Conservation (phyloP, 2,329 filamentous ascomycete species). For the Colletotrichum neosansevieriae region DNA sequence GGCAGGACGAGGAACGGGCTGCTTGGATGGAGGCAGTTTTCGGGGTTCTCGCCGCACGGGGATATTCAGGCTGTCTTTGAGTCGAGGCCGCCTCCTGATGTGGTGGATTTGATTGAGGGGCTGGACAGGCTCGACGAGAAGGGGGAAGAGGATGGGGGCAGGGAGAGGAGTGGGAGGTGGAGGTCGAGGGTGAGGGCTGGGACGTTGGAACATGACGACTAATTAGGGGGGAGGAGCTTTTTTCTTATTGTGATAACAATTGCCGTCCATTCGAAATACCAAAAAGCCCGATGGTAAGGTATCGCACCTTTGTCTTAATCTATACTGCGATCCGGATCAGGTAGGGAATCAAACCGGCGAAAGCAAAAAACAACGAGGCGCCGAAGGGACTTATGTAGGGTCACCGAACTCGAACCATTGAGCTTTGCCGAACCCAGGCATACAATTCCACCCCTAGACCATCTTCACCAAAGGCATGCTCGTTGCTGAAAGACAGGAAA, state of each 20-base stretch:
- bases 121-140: constrained; percentile 31
- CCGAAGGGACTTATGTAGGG: too few species aligned
- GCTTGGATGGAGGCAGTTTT: constrained; percentile 43
- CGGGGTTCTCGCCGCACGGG: constrained; percentile 64
- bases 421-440: too few species aligned
- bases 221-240: too few species aligned
- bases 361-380: too few species aligned
- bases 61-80: constrained; percentile 72
- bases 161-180: constrained; percentile 4
- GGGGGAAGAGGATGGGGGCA: neutral
- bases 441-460: too few species aligned
- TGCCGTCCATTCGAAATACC: neutral
- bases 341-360: too few species aligned
- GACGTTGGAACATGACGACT: constrained; percentile 30
- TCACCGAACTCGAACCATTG: too few species aligned
- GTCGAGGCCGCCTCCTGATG: constrained; percentile 63
- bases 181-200: constrained; percentile 5
- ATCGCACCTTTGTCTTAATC: too few species aligned
- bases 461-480: too few species aligned
- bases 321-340: too few species aligned
- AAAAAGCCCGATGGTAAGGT: too few species aligned
- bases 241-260: neutral
- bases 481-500: too few species aligned
- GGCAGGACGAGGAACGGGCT: neutral
- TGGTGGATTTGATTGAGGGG: constrained; percentile 48